Conservation (phyloP, 108 stramenopile genomes). For the Skeletonema grethae region DNA sequence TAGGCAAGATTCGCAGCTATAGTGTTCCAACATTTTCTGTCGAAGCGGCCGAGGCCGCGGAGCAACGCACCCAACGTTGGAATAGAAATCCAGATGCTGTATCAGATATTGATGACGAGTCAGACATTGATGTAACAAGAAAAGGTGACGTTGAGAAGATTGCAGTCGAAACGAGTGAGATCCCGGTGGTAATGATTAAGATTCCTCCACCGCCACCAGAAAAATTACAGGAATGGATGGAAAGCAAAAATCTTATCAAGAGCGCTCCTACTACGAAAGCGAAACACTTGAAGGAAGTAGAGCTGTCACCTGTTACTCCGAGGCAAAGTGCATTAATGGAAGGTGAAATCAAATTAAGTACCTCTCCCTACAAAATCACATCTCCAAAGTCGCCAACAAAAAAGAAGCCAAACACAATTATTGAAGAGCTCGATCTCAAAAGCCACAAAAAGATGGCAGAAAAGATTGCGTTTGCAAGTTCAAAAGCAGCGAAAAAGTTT, state of each 20-base stretch:
- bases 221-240: slow-evolving; percentile 67
- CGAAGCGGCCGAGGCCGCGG: slow-evolving; percentile 1
- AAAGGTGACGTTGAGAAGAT: background rate
- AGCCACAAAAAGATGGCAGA: slow-evolving; percentile 61
- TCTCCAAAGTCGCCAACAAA: slow-evolving; percentile 33
- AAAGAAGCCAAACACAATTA: slow-evolving; percentile 34
- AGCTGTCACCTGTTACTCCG: background rate
- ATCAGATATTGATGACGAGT: slow-evolving; percentile 34
- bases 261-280: background rate
- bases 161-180: background rate
- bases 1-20: slow-evolving; percentile 16
- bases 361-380: slow-evolving; percentile 31
- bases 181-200: slow-evolving; percentile 18
- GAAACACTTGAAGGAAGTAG: background rate
- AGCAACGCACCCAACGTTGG: slow-evolving; percentile 20
- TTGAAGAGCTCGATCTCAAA: slow-evolving; percentile 41
- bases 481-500: slow-evolving; percentile 64
- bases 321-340: background rate
- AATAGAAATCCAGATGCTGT: slow-evolving; percentile 33
- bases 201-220: slow-evolving; percentile 69
- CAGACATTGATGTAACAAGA: slow-evolving; percentile 14
- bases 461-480: slow-evolving; percentile 70
- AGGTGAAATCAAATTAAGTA: background rate
- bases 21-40: slow-evolving; percentile 11
- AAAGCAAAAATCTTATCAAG: slow-evolving; percentile 22